Evolutionary conservation across 768 basidiomycete species (phyloP).

Genomic region (Kwoniella botswanensis): DNA sequence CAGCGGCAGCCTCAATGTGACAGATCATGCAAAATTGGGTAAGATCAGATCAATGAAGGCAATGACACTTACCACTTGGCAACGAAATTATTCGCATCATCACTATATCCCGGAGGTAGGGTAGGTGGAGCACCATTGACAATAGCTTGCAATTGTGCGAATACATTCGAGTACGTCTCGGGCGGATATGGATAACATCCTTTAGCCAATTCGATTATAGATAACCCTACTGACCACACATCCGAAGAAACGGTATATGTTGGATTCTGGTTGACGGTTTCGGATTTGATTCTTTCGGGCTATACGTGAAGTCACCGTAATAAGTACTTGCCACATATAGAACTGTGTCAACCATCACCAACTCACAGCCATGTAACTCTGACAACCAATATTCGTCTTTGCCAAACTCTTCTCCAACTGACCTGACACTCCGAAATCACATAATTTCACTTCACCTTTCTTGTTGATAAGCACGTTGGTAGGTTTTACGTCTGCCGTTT

Average conservation of each 20-base stretch:
- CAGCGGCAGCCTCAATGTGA: not conserved
- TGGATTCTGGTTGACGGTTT: conserved; percentile 79
- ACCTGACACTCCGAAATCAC: conserved; percentile 98
- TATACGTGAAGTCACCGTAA: not conserved
- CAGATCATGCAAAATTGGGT: too few relatives aligned
- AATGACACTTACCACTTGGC: conserved; percentile 64
- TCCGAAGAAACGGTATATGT: conserved; percentile 97
- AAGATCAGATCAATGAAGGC: too few relatives aligned
- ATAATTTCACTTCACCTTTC: conserved; percentile 88
- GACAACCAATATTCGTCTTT: conserved; percentile 98
- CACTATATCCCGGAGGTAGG: conserved; percentile 73
- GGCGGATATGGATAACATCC: conserved; percentile 94
- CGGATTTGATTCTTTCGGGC: conserved; percentile 96
- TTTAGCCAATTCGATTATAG: conserved; percentile 88
- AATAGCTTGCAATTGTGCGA: conserved; percentile 95
- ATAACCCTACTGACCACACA: conserved; percentile 91
- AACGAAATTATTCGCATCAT: conserved; percentile 81
- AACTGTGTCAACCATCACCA: conserved; percentile 1
- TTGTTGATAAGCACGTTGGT: conserved; percentile 90
- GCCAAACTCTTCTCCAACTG: conserved; percentile 95
- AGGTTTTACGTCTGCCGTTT: conserved; percentile 77
- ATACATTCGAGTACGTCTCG: conserved; percentile 95
- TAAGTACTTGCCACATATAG: too few relatives aligned
- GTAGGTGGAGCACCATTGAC: conserved; percentile 92
- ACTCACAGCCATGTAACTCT: conserved; percentile 95